A percentile compares a stretch with the other conserved stretches of the same genome.
phyloP scores from a whole-genome alignment of 106 monocot genomes.

The Acorus gramineus region DNA sequence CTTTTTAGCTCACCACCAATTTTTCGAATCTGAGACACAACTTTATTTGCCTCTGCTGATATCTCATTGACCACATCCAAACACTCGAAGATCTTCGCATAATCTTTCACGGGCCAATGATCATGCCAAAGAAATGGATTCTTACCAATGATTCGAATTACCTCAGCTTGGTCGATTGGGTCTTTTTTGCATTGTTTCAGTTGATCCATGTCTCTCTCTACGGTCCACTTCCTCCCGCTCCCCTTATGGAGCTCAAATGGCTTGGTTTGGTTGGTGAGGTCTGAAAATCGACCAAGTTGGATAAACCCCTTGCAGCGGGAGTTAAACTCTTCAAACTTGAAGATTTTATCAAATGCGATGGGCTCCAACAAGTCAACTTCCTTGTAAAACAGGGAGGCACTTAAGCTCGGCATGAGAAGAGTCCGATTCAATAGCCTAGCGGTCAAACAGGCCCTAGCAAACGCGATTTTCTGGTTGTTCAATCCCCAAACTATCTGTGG shows the following conservation, averaged over 20 bases:
- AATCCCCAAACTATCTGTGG: conserved; percentile 99
- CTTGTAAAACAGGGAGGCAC: conserved; percentile 84
- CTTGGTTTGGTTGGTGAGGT: conserved; percentile 36
- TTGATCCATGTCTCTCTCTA: conserved; percentile 68
- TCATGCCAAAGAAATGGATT: conserved; percentile 96
- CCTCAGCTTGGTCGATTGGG: conserved; percentile 32
- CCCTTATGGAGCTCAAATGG: conserved; percentile 67
- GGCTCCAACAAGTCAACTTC: conserved; percentile 67
- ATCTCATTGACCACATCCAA: conserved; percentile 65
- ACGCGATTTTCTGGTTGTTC: conserved; percentile 95
- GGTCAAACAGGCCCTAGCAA: conserved; percentile 83
- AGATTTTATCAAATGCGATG: conserved; percentile 68
- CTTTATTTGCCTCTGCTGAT: conserved; percentile 48
- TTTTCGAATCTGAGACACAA: conserved; percentile 61
- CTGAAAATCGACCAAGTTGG: conserved; percentile 39
- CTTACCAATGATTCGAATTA: conserved; percentile 61
- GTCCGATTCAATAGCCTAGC: conserved; percentile 75
- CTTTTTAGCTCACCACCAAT: conserved; percentile 14
- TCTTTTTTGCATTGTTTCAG: conserved; percentile 29
- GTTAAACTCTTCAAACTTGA: conserved; percentile 71
- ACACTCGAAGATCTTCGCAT: conserved; percentile 72
- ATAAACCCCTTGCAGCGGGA: conserved; percentile 56
- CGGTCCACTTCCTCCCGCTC: conserved; percentile 92
- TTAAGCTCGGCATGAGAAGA: conserved; percentile 82
- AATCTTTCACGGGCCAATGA: conserved; percentile 82